These are phyloP conservation scores for Claviceps sp. DNA, from an alignment of 2,329 filamentous ascomycete species.

Conservation along the genomic window DNA sequence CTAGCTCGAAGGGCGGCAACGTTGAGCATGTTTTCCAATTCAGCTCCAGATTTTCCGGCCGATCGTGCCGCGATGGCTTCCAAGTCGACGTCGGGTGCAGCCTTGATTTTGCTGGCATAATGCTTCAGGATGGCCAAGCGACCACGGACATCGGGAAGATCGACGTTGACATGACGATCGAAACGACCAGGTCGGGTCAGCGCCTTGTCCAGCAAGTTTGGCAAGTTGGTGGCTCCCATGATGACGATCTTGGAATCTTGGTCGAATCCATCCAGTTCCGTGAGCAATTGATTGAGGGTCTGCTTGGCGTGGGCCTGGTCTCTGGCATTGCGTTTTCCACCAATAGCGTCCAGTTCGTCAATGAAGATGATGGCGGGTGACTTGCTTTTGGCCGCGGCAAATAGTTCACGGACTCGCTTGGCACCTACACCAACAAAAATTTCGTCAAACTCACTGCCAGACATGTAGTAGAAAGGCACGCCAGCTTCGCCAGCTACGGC, in stretches of 20 bases:
- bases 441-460: constrained; percentile 95
- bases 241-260: constrained; percentile 92
- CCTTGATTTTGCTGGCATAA: constrained; percentile 83
- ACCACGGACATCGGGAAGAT: constrained; percentile 82
- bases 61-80: constrained; percentile 76
- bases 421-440: constrained; percentile 95
- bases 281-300: constrained; percentile 91
- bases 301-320: constrained; percentile 95
- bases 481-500: constrained; percentile 94
- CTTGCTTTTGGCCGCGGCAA: constrained; percentile 68
- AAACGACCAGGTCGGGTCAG: constrained; percentile 89
- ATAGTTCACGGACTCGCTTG: constrained; percentile 92
- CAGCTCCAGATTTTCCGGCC: constrained; percentile 84
- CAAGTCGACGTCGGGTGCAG: constrained; percentile 67
- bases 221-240: constrained; percentile 91
- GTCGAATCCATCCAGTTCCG: constrained; percentile 92
- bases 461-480: constrained; percentile 99
- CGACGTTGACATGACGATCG: constrained; percentile 81
- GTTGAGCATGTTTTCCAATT: constrained; percentile 93
- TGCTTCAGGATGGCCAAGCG: constrained; percentile 88
- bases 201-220: constrained; percentile 86
- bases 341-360: constrained; percentile 87
- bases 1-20: constrained; percentile 92
- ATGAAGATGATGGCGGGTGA: constrained; percentile 91
- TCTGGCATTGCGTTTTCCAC: constrained; percentile 80